Conservation (phyloP, 2,329 filamentous ascomycete genomes). For the Scedosporium apiospermum region DNA sequence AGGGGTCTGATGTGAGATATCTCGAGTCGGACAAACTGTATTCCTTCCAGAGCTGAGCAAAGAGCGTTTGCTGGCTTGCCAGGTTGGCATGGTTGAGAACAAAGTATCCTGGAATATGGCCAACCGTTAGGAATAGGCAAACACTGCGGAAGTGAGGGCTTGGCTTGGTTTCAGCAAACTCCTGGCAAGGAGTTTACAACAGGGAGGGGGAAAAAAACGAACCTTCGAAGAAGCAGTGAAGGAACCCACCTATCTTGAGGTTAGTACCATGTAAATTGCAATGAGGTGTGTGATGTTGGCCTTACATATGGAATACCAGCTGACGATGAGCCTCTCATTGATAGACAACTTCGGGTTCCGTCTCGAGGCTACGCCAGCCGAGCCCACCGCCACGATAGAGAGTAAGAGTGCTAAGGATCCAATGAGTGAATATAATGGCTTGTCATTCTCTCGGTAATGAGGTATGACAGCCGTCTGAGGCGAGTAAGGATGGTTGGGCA, state of each 20-base stretch:
- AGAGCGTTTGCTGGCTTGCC: slow-evolving; percentile 58
- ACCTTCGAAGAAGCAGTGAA: slow-evolving; percentile 81
- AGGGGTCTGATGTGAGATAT: slow-evolving; percentile 71
- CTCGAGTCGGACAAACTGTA: slow-evolving; percentile 81
- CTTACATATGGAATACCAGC: slow-evolving; percentile 49
- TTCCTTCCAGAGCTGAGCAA: slow-evolving; percentile 88
- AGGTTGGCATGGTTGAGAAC: slow-evolving; percentile 58
- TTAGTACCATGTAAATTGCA: neutral
- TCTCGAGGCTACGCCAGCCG: slow-evolving; percentile 19
- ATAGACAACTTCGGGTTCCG: slow-evolving; percentile 17
- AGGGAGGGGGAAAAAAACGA: slow-evolving; percentile 7
- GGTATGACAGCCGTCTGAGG: slow-evolving; percentile 27
- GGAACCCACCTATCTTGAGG: slow-evolving; percentile 42
- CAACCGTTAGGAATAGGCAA: neutral
- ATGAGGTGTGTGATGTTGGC: slow-evolving; percentile 5
- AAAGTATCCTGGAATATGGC: slow-evolving; percentile 53
- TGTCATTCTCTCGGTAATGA: slow-evolving; percentile 29
- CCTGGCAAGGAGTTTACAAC: neutral
- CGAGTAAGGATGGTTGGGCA: slow-evolving; percentile 31
- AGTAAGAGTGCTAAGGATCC: slow-evolving; percentile 25
- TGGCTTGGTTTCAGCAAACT: neutral
- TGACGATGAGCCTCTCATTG: slow-evolving; percentile 31
- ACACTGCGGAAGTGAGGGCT: no score
- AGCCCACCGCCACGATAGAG: slow-evolving; percentile 18
- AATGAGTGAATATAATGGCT: slow-evolving; percentile 24